Percentiles rank a stretch among this genome's conserved stretches.
Evolutionary conservation across 129 eudicot species (phyloP).

Genomic region (carrot (Daucus carota)): DH1_v3.0 NC_030384.2:24874001-24874500

Average conservation of each 20-base stretch:
- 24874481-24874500: neutral
- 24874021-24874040: too few relatives aligned
- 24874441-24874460: slow-evolving; percentile 72
- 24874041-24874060: too few relatives aligned
- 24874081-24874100: too few relatives aligned
- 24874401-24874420: slow-evolving; percentile 64
- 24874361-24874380: slow-evolving; percentile 89
- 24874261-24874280: neutral
- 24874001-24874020: too few relatives aligned
- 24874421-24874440: slow-evolving; percentile 55
- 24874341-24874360: slow-evolving; percentile 71
- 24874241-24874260: neutral
- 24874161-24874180: neutral
- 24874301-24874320: slow-evolving; percentile 61
- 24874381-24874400: slow-evolving; percentile 70
- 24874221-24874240: neutral
- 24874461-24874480: slow-evolving; percentile 55
- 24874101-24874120: neutral
- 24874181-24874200: neutral
- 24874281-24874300: slow-evolving; percentile 12
- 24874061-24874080: too few relatives aligned
- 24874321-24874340: slow-evolving; percentile 92
- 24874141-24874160: neutral
- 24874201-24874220: neutral
- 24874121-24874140: neutral